phyloP scores from a whole-genome alignment of 2,329 filamentous ascomycete species.

The Diaporthe aspalathi region DNA sequence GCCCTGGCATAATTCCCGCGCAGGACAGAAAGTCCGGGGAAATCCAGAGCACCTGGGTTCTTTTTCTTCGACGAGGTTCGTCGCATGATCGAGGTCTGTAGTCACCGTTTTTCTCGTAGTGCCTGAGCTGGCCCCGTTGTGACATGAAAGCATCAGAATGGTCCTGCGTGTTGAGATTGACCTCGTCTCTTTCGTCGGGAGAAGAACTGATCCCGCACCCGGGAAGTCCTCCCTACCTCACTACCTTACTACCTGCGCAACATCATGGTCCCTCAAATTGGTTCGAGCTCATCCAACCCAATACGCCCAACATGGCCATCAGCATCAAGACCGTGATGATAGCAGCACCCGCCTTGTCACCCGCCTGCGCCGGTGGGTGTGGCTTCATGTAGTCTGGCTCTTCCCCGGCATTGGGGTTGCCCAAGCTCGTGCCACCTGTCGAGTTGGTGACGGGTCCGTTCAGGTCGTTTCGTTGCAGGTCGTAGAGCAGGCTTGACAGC shows the following conservation, averaged over 20 bases:
- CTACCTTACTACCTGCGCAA: not conserved
- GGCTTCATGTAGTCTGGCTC: constrained; percentile 30
- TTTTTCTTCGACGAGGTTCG: no score
- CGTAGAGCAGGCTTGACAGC: constrained; percentile 57
- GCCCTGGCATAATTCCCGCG: no score
- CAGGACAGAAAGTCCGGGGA: no score
- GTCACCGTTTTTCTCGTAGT: no score
- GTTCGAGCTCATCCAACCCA: constrained; percentile 51
- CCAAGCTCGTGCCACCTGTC: constrained; percentile 57
- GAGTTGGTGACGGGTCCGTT: constrained; percentile 49
- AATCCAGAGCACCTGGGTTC: no score
- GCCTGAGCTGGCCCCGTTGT: no score
- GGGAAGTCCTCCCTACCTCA: not conserved
- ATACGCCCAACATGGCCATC: constrained; percentile 48
- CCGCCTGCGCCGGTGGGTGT: constrained; percentile 42
- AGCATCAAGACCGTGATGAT: constrained; percentile 54
- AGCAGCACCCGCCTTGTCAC: constrained; percentile 55
- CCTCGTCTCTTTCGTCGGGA: not conserved
- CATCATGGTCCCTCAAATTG: constrained; percentile 16
- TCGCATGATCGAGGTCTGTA: no score
- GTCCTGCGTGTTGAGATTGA: not conserved
- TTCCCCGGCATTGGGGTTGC: constrained; percentile 48
- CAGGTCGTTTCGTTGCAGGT: constrained; percentile 40
- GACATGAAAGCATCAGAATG: no score
- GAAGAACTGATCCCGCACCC: no score